phyloP scores from a whole-genome alignment of 441 rosid species.

The Erodium chrysanthum region DNA sequence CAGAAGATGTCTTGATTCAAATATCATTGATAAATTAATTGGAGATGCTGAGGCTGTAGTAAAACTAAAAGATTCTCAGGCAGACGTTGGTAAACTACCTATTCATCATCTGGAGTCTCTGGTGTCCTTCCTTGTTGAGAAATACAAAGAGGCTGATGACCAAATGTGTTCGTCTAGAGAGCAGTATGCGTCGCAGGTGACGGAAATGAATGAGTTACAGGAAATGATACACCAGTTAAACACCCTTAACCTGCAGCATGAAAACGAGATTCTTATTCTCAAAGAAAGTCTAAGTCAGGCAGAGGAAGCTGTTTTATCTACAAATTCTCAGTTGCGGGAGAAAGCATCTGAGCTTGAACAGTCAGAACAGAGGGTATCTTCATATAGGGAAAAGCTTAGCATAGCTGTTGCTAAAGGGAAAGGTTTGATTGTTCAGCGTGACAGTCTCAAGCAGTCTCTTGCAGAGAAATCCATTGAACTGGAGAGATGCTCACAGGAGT shows the following conservation, averaged over 20 bases:
- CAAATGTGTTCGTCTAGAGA: slow-evolving; percentile 33
- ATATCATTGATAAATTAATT: slow-evolving; percentile 46
- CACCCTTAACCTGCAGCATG: slow-evolving; percentile 52
- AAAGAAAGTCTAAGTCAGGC: slow-evolving; percentile 45
- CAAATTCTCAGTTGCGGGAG: slow-evolving; percentile 46
- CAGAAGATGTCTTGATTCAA: slow-evolving; percentile 38
- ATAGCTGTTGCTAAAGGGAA: slow-evolving; percentile 98
- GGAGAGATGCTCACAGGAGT: slow-evolving; percentile 73
- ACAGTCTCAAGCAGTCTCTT: slow-evolving; percentile 66
- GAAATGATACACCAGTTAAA: slow-evolving; percentile 39
- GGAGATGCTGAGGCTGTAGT: slow-evolving; percentile 49
- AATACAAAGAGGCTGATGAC: slow-evolving; percentile 37
- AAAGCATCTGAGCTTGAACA: slow-evolving; percentile 67
- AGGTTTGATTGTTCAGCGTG: slow-evolving; percentile 84
- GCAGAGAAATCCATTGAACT: slow-evolving; percentile 70
- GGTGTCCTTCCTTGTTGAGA: slow-evolving; percentile 58
- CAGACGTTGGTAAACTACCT: slow-evolving; percentile 35
- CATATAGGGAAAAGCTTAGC: slow-evolving; percentile 91
- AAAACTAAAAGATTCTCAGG: slow-evolving; percentile 35
- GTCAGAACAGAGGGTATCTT: slow-evolving; percentile 80
- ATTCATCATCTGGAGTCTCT: slow-evolving; percentile 47
- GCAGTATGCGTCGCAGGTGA: slow-evolving; percentile 41
- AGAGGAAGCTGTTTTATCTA: slow-evolving; percentile 46
- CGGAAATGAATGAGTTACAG: slow-evolving; percentile 42
- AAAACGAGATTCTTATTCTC: slow-evolving; percentile 47